phyloP scores from a whole-genome alignment of 805 yeast species.

The Naumovozyma baii region DNA sequence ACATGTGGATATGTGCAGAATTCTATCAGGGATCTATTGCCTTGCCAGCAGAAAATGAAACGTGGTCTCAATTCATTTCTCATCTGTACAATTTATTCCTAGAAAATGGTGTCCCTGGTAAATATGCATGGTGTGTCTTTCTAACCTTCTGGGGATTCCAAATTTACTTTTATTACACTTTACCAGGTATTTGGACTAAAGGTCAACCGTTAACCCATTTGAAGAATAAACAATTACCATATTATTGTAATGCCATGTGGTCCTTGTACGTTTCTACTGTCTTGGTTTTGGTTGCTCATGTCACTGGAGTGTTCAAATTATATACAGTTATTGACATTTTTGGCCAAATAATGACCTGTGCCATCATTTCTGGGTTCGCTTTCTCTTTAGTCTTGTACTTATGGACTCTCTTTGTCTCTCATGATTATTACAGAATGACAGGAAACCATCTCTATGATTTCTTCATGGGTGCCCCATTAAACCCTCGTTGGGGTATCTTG shows the following conservation, averaged over 20 bases:
- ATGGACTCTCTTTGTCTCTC: slow-evolving; percentile 51
- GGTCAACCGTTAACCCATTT: slow-evolving; percentile 87
- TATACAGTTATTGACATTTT: slow-evolving; percentile 70
- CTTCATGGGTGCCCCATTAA: slow-evolving; percentile 95
- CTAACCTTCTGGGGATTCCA: slow-evolving; percentile 61
- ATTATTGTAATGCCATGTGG: slow-evolving; percentile 87
- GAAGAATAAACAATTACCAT: slow-evolving; percentile 72
- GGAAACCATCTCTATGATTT: slow-evolving; percentile 85
- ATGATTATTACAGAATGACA: slow-evolving; percentile 82
- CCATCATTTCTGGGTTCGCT: slow-evolving; percentile 67
- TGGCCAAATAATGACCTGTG: slow-evolving; percentile 88
- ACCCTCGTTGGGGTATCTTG: slow-evolving; percentile 86
- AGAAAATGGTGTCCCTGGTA: slow-evolving; percentile 49
- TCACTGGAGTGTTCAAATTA: slow-evolving; percentile 63
- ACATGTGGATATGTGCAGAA: slow-evolving; percentile 87
- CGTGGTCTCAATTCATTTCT: slow-evolving; percentile 40
- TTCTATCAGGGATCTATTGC: slow-evolving; percentile 71
- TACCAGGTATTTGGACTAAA: slow-evolving; percentile 91
- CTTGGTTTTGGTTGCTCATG: slow-evolving; percentile 53
- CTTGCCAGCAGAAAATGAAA: slow-evolving; percentile 52
- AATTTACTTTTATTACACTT: slow-evolving; percentile 60
- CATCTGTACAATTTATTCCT: slow-evolving; percentile 38
- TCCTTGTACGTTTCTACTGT: slow-evolving; percentile 64
- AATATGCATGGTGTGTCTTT: slow-evolving; percentile 60
- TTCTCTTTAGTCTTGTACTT: slow-evolving; percentile 64